Evolutionary conservation across 1,139 yeast species (phyloP).

Genomic region (Suhomyces guaymorum): DNA sequence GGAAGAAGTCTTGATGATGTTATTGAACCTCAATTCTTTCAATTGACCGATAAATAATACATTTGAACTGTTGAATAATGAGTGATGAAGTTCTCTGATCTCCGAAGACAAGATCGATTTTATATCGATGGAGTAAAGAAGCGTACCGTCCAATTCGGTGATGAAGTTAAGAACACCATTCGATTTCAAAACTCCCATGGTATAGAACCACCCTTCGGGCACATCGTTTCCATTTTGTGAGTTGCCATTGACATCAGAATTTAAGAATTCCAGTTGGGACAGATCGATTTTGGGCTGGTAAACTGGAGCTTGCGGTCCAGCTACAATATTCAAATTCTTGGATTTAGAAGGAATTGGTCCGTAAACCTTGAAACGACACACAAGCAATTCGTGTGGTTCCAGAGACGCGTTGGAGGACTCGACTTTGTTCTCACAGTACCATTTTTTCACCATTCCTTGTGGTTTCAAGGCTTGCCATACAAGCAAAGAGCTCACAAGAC

Average conservation of each 20-base stretch:
- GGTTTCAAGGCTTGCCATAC: constrained; percentile 68
- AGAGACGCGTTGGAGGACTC: constrained; percentile 26
- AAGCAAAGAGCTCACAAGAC: constrained; percentile 50
- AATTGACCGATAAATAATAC: constrained; percentile 61
- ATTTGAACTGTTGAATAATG: constrained; percentile 61
- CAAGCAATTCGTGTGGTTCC: constrained; percentile 47
- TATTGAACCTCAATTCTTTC: constrained; percentile 51
- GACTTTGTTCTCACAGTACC: constrained; percentile 50
- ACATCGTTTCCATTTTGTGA: constrained; percentile 18
- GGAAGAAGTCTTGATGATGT: constrained; percentile 36
- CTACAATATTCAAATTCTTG: constrained; percentile 41
- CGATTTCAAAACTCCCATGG: constrained; percentile 71
- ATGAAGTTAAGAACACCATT: constrained; percentile 66
- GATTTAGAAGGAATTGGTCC: constrained; percentile 57
- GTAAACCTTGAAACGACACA: constrained; percentile 64
- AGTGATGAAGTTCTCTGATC: constrained; percentile 65
- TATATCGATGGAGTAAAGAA: constrained; percentile 64
- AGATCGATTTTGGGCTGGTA: constrained; percentile 31
- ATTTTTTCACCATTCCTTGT: constrained; percentile 58
- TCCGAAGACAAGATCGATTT: constrained; percentile 60
- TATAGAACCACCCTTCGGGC: constrained; percentile 70
- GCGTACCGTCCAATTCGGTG: constrained; percentile 64
- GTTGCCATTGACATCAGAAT: constrained; percentile 5
- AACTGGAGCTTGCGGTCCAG: constrained; percentile 50
- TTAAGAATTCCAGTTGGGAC: constrained; percentile 11